Evolutionary conservation across 1,139 yeast species (phyloP).

Genomic region (Suhomyces chickasaworum): DNA sequence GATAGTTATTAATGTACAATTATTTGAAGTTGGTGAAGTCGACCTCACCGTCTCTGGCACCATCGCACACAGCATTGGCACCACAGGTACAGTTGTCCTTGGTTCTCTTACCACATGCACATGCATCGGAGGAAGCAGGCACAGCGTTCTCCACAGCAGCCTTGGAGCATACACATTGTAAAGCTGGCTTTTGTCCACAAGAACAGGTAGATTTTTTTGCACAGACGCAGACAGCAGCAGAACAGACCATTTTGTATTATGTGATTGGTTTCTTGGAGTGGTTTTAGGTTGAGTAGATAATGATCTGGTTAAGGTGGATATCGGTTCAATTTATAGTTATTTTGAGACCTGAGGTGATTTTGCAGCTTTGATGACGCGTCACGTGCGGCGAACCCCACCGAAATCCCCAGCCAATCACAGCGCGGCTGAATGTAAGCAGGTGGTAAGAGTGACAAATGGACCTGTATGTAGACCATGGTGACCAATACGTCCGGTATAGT

Average conservation of each 20-base stretch:
- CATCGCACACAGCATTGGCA: slow-evolving; percentile 39
- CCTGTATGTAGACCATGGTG: background rate
- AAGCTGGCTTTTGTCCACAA: slow-evolving; percentile 51
- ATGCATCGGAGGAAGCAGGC: slow-evolving; percentile 39
- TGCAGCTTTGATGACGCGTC: slow-evolving; percentile 9
- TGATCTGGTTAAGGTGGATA: background rate
- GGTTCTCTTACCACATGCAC: slow-evolving; percentile 51
- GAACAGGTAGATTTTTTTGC: slow-evolving; percentile 54
- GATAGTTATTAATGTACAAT: slow-evolving; percentile 5
- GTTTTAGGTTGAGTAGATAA: background rate
- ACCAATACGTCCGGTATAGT: background rate
- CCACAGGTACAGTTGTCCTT: slow-evolving; percentile 49
- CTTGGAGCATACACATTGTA: slow-evolving; percentile 47
- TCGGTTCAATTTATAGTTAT: slow-evolving; percentile 7
- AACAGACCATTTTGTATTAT: slow-evolving; percentile 38
- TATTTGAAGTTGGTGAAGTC: slow-evolving; percentile 46
- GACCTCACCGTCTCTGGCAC: slow-evolving; percentile 48
- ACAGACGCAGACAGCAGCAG: slow-evolving; percentile 49
- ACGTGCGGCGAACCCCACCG: slow-evolving; percentile 2
- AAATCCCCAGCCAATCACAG: slow-evolving; percentile 10
- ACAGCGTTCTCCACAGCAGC: slow-evolving; percentile 44
- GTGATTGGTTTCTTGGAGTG: background rate
- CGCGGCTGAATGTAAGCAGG: slow-evolving; percentile 12
- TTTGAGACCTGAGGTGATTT: slow-evolving; percentile 2
- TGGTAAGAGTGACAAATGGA: slow-evolving; percentile 1